Base-by-base conservation (phyloP, 345 rosid species). In the Lumnitzera racemosa region DNA sequence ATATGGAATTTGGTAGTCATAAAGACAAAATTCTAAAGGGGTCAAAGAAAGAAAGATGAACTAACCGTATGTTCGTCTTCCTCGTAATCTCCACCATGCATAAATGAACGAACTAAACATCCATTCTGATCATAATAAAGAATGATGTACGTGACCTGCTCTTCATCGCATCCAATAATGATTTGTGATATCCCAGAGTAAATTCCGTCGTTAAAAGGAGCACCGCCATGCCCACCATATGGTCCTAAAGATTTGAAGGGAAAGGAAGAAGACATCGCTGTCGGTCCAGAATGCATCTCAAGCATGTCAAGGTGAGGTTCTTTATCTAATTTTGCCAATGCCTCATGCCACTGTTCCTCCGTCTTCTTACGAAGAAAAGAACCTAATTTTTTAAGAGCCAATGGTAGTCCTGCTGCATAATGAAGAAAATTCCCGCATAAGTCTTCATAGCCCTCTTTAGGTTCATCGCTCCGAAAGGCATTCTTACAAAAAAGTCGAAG, bases 381-480 rank as follows among this genome's bases (percentile, higher is more conserved):
- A 46, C 65, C 57, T 13, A 64, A 29, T 5, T 5, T 24, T 29
- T 56, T 24, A 12, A 64, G 59, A 27, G 50, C 17, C 2, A 0
- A 15, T 11, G 67, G 61, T 2, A 47, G 46, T 20, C 61, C 61
- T 11, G 53, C 61, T 13, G 54, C 54, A 27, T 64, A 64, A 53
- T 50, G 20, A 14, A 58, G 51, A 17, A 59, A 9, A 46, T 51
- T 24, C 43, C 25, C 25, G 3, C 13, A 66, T 46, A 66, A 46
- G 2, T 51, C 61, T 15, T 7, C 49, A 2, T 31, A 51, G 4
- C 55, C 69, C 43, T 58, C 63, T 46, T 49, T 13, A 13, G 41
- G 63, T 13, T 50, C 43, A 31, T 59, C 55, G 4, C 15, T 3
- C 8, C 41, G 14, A 3, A 58, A 51, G 47, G 63, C 58, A 13